Evolutionary conservation across 164 flowering plant genomes (phyloP).

Genomic region (Annona cherimola): DNA sequence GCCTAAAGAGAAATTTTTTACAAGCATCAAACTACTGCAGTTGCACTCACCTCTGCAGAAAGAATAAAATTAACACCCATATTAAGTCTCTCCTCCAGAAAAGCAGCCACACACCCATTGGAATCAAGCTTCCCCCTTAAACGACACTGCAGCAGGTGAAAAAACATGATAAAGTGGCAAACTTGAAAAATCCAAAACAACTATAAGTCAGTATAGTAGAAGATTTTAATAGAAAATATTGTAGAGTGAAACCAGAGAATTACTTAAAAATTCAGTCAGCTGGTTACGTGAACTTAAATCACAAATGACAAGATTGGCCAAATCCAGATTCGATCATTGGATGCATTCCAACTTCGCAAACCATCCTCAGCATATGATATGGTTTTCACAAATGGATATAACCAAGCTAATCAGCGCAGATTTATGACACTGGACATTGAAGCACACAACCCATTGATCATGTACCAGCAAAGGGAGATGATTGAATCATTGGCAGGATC

Average conservation of each 20-base stretch:
- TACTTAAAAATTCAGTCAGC: not conserved
- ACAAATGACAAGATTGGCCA: no score
- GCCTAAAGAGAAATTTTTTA: no score
- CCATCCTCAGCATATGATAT: not conserved
- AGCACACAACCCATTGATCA: not conserved
- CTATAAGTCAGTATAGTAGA: no score
- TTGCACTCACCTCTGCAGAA: slow-evolving; percentile 74
- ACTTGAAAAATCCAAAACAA: not conserved
- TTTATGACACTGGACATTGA: not conserved
- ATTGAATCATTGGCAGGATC: not conserved
- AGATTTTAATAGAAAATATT: no score
- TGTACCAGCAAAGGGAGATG: not conserved
- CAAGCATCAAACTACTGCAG: not conserved
- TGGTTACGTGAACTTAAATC: no score
- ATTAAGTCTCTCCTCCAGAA: slow-evolving; percentile 77
- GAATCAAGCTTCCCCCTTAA: slow-evolving; percentile 93
- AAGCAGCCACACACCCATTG: slow-evolving; percentile 70
- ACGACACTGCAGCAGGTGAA: slow-evolving; percentile 52
- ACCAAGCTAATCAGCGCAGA: not conserved
- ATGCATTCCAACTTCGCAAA: not conserved
- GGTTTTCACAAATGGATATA: not conserved
- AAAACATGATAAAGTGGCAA: not conserved
- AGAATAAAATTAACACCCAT: slow-evolving; percentile 87
- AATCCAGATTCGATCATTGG: not conserved
- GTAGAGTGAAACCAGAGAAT: no score